Evolutionary conservation across 2,329 filamentous ascomycete species (phyloP).

Genomic region (Pestalotiopsis fici): DNA sequence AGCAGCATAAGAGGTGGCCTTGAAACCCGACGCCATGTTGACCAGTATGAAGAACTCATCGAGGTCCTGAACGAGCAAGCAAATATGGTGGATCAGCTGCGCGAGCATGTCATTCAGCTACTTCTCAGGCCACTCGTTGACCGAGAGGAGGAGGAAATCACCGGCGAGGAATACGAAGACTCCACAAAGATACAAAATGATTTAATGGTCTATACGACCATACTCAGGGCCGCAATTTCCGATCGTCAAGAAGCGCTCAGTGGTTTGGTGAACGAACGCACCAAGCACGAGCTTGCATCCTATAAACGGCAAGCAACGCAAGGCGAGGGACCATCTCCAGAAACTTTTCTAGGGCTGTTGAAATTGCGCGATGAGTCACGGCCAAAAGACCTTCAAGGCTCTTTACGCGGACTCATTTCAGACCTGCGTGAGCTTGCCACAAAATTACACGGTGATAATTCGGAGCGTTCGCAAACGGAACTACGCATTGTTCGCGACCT

Average conservation of each 20-base stretch:
- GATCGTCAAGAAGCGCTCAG: conserved; percentile 78
- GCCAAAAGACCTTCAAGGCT: conserved; percentile 53
- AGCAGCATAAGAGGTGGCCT: conserved; percentile 62
- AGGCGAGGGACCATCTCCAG: conserved; percentile 71
- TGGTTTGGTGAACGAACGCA: conserved; percentile 74
- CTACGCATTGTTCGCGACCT: conserved; percentile 64
- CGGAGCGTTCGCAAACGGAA: conserved; percentile 60
- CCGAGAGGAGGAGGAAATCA: conserved; percentile 73
- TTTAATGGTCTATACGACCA: conserved; percentile 83
- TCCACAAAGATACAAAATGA: conserved; percentile 88
- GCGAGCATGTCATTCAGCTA: conserved; percentile 70
- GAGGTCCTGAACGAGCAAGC: conserved; percentile 72
- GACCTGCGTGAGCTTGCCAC: conserved; percentile 67
- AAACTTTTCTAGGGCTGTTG: conserved; percentile 57
- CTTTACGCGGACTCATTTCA: conserved; percentile 69
- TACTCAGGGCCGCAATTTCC: conserved; percentile 72
- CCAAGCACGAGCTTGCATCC: conserved; percentile 69
- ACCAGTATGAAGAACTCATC: conserved; percentile 66
- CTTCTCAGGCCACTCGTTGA: conserved; percentile 79
- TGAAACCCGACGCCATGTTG: conserved; percentile 68
- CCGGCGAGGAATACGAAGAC: conserved; percentile 87
- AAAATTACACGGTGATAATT: conserved; percentile 59
- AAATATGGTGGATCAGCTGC: conserved; percentile 71
- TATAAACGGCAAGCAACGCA: conserved; percentile 62
- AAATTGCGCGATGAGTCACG: conserved; percentile 46